Conservation (phyloP, 257 asterid species). For the Capsicum chinense region DNA sequence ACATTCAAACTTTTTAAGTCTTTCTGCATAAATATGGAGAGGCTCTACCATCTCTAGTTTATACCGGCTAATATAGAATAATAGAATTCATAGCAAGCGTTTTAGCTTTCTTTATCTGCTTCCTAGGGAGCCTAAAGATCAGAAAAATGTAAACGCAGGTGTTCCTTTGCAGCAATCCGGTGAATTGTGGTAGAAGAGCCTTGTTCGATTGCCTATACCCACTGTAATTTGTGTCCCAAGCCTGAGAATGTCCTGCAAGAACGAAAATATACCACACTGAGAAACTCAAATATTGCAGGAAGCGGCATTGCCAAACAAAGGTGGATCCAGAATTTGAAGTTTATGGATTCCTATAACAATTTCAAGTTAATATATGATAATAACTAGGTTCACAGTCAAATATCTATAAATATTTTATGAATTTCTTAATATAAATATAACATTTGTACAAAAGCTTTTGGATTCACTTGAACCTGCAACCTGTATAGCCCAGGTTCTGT, state of each 20-base stretch:
- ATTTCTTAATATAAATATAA: background rate
- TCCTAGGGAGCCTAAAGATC: background rate
- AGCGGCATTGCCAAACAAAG: background rate
- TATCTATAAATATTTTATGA: background rate
- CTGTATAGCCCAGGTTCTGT: background rate
- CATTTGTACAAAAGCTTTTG: background rate
- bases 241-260: background rate
- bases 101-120: conserved; percentile 7
- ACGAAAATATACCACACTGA: background rate
- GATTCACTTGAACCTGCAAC: background rate
- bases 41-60: background rate
- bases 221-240: background rate
- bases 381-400: background rate
- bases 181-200: background rate
- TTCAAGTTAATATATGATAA: conserved; percentile 6
- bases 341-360: background rate
- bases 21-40: background rate
- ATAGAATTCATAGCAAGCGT: background rate
- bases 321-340: background rate
- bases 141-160: background rate
- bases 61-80: background rate
- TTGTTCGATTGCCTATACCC: too few relatives aligned
- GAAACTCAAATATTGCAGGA: conserved; percentile 9
- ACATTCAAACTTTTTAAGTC: background rate
- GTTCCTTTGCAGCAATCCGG: background rate